Base-by-base conservation (phyloP, 768 basidiomycete genomes). In the Phlebiopsis gigantea region DNA sequence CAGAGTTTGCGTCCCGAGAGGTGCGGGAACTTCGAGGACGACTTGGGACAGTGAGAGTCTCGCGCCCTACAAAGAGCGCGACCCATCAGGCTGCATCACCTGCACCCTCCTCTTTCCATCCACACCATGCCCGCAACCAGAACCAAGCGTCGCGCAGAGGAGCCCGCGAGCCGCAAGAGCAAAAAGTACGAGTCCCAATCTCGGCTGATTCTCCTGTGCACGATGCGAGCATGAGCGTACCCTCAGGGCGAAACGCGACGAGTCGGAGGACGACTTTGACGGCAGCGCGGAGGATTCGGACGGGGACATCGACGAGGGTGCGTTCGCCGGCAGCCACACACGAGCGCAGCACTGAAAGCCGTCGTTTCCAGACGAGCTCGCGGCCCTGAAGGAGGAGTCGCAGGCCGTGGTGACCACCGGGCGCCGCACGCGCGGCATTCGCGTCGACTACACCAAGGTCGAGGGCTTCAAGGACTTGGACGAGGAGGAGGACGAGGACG, bases 401-500 rank as follows among this genome's bases (percentile, higher is more conserved):
- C n/a, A n/a, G n/a, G 21, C n/a, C 24, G 57, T 62, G 28, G 60
- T 66, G 43, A 41, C 57, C 4, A 47, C 52, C 24, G 65, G 65
- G 5, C 61, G 65, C 26, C 64, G 68, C 49, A 69, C 68, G 34
- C 68, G 68, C 15, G 68, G 65, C 4, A 62, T 62, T 14, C 61
- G 62, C 47, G 47, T 65, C 21, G 64, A 65, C 55, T 66, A 69
- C 52, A 68, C 63, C 44, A 66, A 73, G 50, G 70, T 68, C 14
- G 29, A 61, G 22, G 58, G 62, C 51, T 53, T 59, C 28, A 39
- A 64, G 19, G 57, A 57, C 2, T 62, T 56, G 21, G 68, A 66
- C 29, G 67, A 63, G 21, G 67, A 70, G 1, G 67, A 69, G 10
- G 69, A 69, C 51, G 81, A 81, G 56, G 77, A 75, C 52, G 73